A percentile compares a stretch with the other conserved stretches of the same genome.
phyloP scores from a whole-genome alignment of 805 yeast species.

The Yarrowia deformans region DNA sequence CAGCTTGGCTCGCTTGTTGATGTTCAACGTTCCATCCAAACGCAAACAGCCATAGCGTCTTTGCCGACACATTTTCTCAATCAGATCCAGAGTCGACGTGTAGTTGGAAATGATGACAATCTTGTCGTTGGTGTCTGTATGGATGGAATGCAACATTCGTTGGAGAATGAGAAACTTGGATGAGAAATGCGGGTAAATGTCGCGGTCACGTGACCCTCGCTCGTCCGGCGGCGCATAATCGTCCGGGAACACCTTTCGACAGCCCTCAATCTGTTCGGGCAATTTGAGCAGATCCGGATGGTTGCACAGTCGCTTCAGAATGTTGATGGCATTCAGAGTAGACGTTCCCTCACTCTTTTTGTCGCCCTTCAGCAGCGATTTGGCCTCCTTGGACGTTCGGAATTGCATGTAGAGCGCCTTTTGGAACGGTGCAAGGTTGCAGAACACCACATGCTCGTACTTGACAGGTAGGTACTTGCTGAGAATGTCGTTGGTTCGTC shows the following conservation, averaged over 20 bases:
- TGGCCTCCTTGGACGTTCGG: slow-evolving; percentile 79
- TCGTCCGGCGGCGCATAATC: slow-evolving; percentile 63
- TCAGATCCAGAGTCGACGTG: slow-evolving; percentile 90
- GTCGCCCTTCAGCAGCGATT: slow-evolving; percentile 58
- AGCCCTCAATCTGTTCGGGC: slow-evolving; percentile 79
- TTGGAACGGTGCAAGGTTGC: slow-evolving; percentile 82
- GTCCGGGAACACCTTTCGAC: slow-evolving; percentile 66
- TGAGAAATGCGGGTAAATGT: slow-evolving; percentile 79
- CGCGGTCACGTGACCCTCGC: slow-evolving; percentile 66
- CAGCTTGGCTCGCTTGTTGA: slow-evolving; percentile 88
- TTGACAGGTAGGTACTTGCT: slow-evolving; percentile 94
- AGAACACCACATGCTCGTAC: slow-evolving; percentile 96
- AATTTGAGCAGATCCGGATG: slow-evolving; percentile 87
- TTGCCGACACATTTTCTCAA: slow-evolving; percentile 82
- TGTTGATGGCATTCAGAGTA: slow-evolving; percentile 87
- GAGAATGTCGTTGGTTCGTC: slow-evolving; percentile 93
- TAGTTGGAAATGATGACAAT: slow-evolving; percentile 94
- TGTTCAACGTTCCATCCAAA: slow-evolving; percentile 90
- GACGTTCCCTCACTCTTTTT: slow-evolving; percentile 60
- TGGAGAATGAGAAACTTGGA: slow-evolving; percentile 88
- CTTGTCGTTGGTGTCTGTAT: slow-evolving; percentile 86
- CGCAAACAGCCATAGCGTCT: slow-evolving; percentile 79
- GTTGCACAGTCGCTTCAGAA: slow-evolving; percentile 87
- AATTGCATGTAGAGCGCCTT: slow-evolving; percentile 71
- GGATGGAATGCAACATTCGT: slow-evolving; percentile 79